Evolutionary conservation across 2,329 filamentous ascomycete genomes (phyloP).

Genomic region (Endoconidiophora polonica): DNA sequence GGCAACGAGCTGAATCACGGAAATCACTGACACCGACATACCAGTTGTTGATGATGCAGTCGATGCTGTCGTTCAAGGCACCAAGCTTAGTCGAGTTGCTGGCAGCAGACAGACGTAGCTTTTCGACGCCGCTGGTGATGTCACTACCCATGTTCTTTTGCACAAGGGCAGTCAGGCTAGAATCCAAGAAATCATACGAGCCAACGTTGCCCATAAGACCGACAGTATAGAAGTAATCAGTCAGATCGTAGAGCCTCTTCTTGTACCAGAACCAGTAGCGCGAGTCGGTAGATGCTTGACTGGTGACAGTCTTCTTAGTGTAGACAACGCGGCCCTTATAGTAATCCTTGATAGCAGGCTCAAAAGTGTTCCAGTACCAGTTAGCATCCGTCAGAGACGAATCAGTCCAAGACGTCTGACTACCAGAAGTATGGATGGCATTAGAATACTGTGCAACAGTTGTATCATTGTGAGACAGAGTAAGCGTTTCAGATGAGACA

Average conservation of each 20-base stretch:
- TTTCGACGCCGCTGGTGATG: slow-evolving; percentile 50
- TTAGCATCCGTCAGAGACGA: slow-evolving; percentile 43
- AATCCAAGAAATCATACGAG: slow-evolving; percentile 56
- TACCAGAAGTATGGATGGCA: slow-evolving; percentile 57
- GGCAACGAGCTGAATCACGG: slow-evolving; percentile 56
- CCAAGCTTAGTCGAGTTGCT: slow-evolving; percentile 34
- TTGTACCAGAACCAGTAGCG: slow-evolving; percentile 70
- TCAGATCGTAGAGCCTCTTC: slow-evolving; percentile 69
- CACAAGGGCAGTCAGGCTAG: slow-evolving; percentile 48
- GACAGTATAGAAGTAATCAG: slow-evolving; percentile 74
- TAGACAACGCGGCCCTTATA: slow-evolving; percentile 78
- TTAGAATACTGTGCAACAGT: slow-evolving; percentile 25
- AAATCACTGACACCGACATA: slow-evolving; percentile 77
- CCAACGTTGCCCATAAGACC: slow-evolving; percentile 36
- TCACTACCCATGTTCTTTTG: slow-evolving; percentile 64
- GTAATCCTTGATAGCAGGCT: slow-evolving; percentile 66
- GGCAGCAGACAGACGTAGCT: slow-evolving; percentile 29
- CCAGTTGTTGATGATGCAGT: slow-evolving; percentile 71
- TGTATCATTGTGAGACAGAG: slow-evolving; percentile 49
- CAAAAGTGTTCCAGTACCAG: slow-evolving; percentile 66
- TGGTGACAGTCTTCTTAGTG: slow-evolving; percentile 39
- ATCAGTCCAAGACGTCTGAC: slow-evolving; percentile 33
- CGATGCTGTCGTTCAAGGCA: slow-evolving; percentile 47
- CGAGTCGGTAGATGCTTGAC: slow-evolving; percentile 47
- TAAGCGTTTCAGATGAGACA: slow-evolving; percentile 39